These are phyloP conservation scores for Colletotrichum sp. DNA, from an alignment of 2,329 filamentous ascomycete species.

Conservation along the genomic window DNA sequence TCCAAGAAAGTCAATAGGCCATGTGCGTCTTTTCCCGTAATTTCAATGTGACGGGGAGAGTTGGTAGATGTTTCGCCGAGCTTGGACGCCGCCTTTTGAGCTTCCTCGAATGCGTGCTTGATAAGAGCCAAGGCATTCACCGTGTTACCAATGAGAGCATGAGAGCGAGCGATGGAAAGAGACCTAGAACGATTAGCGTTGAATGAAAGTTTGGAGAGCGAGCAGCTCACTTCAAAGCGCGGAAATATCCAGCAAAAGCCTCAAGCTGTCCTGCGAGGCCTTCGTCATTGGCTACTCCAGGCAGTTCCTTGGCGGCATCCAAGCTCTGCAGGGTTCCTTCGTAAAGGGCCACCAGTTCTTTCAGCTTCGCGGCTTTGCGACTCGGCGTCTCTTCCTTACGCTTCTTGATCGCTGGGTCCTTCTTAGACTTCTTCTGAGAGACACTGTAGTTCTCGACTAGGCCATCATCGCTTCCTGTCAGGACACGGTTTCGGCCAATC, in stretches of 20 bases:
- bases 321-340: slow-evolving; percentile 91
- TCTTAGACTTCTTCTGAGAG: slow-evolving; percentile 57
- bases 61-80: slow-evolving; percentile 38
- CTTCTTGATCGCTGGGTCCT: slow-evolving; percentile 40
- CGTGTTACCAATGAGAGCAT: slow-evolving; percentile 74
- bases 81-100: slow-evolving; percentile 53
- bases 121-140: slow-evolving; percentile 87
- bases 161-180: slow-evolving; percentile 84
- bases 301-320: slow-evolving; percentile 86
- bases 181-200: slow-evolving; percentile 55
- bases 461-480: slow-evolving; percentile 85
- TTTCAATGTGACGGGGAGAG: slow-evolving; percentile 69
- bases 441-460: slow-evolving; percentile 58
- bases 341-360: slow-evolving; percentile 88
- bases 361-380: slow-evolving; percentile 78
- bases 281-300: slow-evolving; percentile 86
- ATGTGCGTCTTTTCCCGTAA: slow-evolving; percentile 63
- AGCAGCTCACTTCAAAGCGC: slow-evolving; percentile 76
- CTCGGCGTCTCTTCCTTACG: slow-evolving; percentile 70
- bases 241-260: slow-evolving; percentile 82
- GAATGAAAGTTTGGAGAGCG: background rate
- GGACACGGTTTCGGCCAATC: slow-evolving; percentile 87
- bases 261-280: slow-evolving; percentile 79
- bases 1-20: slow-evolving; percentile 68
- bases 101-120: slow-evolving; percentile 71